These are phyloP conservation scores for Pichia thaimueangensis DNA, from an alignment of 805 yeast species.

Conservation along the genomic window DNA sequence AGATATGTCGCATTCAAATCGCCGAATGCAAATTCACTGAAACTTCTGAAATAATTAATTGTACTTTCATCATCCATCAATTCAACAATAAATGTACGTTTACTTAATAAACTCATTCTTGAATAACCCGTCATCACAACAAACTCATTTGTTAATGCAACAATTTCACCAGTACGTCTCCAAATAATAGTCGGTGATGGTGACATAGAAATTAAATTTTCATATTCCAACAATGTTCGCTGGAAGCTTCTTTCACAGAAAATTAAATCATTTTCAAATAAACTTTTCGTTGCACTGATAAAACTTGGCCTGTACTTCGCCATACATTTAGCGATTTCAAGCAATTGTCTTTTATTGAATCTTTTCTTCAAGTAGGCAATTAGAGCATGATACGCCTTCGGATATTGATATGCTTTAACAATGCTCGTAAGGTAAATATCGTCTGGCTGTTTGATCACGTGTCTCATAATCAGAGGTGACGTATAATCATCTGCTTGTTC, in stretches of 20 bases:
- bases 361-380: conserved; percentile 48
- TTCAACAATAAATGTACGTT: conserved; percentile 67
- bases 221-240: conserved; percentile 51
- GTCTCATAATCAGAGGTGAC: conserved; percentile 51
- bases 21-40: conserved; percentile 68
- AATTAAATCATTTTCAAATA: conserved; percentile 65
- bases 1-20: conserved; percentile 47
- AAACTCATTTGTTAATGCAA: conserved; percentile 70
- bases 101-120: conserved; percentile 48
- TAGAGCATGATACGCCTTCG: conserved; percentile 55
- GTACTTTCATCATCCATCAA: conserved; percentile 77
- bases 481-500: conserved; percentile 39
- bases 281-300: conserved; percentile 65
- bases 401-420: conserved; percentile 50
- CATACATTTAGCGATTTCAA: conserved; percentile 47
- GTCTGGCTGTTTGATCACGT: conserved; percentile 47
- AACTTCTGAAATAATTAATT: conserved; percentile 62
- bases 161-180: conserved; percentile 83
- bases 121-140: conserved; percentile 62
- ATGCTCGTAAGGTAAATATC: conserved; percentile 39
- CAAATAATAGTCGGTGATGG: conserved; percentile 79
- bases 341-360: conserved; percentile 35
- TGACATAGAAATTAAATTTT: conserved; percentile 47
- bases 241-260: conserved; percentile 56
- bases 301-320: conserved; percentile 71